These are phyloP conservation scores for Chaetoscypha palmicola DNA, from an alignment of 2,329 filamentous ascomycete genomes.

Conservation along the genomic window DNA sequence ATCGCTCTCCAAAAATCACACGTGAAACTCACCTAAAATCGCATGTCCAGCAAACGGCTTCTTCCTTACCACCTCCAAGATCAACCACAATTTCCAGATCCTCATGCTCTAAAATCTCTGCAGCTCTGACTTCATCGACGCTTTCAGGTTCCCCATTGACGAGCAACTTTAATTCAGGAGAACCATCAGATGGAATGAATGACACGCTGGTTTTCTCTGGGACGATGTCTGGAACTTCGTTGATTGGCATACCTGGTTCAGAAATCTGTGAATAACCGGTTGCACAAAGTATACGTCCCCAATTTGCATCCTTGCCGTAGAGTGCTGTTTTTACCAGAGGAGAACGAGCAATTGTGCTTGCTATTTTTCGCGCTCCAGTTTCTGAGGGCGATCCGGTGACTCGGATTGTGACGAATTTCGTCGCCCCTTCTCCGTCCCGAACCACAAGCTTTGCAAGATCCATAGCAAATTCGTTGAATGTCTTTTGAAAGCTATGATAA, in stretches of 20 bases:
- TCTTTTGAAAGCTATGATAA: slow-evolving; percentile 61
- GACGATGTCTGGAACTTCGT: slow-evolving; percentile 56
- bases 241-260: slow-evolving; percentile 48
- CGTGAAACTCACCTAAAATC: slow-evolving; percentile 67
- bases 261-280: slow-evolving; percentile 71
- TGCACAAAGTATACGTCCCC: slow-evolving; percentile 93
- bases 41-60: slow-evolving; percentile 76
- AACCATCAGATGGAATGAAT: slow-evolving; percentile 72
- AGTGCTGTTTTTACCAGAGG: slow-evolving; percentile 95
- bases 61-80: slow-evolving; percentile 60
- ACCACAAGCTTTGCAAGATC: slow-evolving; percentile 89
- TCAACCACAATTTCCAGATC: slow-evolving; percentile 73
- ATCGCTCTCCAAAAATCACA: slow-evolving; percentile 10
- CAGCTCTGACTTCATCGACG: slow-evolving; percentile 70
- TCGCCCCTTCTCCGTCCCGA: slow-evolving; percentile 92
- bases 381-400: slow-evolving; percentile 67
- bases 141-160: slow-evolving; percentile 73
- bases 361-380: slow-evolving; percentile 68
- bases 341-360: slow-evolving; percentile 80
- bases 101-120: slow-evolving; percentile 69
- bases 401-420: slow-evolving; percentile 92
- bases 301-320: slow-evolving; percentile 96
- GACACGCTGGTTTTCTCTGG: slow-evolving; percentile 70
- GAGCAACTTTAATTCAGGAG: slow-evolving; percentile 65
- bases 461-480: slow-evolving; percentile 71